These are phyloP conservation scores for Penicillium sp. DNA, from an alignment of 2,329 filamentous ascomycete species.

Conservation along the genomic window DNA sequence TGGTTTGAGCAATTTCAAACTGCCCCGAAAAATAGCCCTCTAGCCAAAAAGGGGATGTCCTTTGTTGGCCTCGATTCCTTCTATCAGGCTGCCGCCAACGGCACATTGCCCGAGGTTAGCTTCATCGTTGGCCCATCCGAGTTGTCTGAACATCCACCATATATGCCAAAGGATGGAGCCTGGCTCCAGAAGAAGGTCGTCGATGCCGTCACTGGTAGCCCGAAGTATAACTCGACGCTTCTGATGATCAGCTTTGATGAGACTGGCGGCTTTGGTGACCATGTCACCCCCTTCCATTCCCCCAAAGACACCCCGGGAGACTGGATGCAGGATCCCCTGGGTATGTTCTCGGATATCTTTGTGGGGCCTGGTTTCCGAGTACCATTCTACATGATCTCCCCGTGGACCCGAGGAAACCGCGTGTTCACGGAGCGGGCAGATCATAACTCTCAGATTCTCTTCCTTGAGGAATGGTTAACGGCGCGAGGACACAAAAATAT, in stretches of 20 bases:
- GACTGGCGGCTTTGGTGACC: constrained; percentile 57
- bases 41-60: constrained; percentile 50
- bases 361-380: constrained; percentile 52
- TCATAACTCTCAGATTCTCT: constrained; percentile 57
- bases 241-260: constrained; percentile 56
- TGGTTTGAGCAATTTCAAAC: constrained; percentile 56
- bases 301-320: constrained; percentile 53
- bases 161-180: constrained; percentile 54
- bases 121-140: constrained; percentile 54
- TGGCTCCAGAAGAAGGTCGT: constrained; percentile 57
- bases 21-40: constrained; percentile 41
- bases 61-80: constrained; percentile 52
- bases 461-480: constrained; percentile 53
- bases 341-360: constrained; percentile 44
- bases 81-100: constrained; percentile 51
- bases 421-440: constrained; percentile 57
- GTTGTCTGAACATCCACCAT: constrained; percentile 56
- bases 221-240: constrained; percentile 51
- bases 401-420: constrained; percentile 55
- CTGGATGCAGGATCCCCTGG: constrained; percentile 52
- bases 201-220: constrained; percentile 52
- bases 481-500: constrained; percentile 46
- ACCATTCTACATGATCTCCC: constrained; percentile 57
- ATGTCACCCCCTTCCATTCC: constrained; percentile 54
- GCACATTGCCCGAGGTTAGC: constrained; percentile 53